These are phyloP conservation scores for Lachancea lanzarotensis DNA, from an alignment of 805 yeast genomes.

Conservation along the genomic window DNA sequence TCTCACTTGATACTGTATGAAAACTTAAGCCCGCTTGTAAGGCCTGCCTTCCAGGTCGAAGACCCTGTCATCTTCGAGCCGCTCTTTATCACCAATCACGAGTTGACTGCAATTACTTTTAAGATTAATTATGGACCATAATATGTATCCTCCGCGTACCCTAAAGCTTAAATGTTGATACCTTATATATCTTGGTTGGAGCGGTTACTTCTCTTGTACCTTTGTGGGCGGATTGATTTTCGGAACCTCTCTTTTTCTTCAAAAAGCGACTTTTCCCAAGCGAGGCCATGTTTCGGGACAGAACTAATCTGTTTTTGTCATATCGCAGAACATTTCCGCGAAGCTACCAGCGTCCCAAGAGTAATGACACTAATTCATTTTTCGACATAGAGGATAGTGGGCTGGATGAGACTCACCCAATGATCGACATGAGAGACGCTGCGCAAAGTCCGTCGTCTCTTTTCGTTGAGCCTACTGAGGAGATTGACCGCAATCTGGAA, in stretches of 20 bases:
- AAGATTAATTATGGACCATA: too few relatives aligned
- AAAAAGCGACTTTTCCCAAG: background rate
- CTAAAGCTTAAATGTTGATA: too few relatives aligned
- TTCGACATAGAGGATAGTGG: conserved; percentile 42
- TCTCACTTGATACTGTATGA: too few relatives aligned
- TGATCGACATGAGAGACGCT: conserved; percentile 23
- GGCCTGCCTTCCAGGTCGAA: too few relatives aligned
- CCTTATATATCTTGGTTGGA: too few relatives aligned
- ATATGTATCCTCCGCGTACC: too few relatives aligned
- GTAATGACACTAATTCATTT: conserved; percentile 21
- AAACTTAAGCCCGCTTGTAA: too few relatives aligned
- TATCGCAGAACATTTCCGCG: conserved; percentile 87
- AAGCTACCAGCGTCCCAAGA: conserved; percentile 30
- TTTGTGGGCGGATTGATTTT: background rate
- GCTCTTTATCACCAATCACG: too few relatives aligned
- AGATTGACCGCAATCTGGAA: conserved; percentile 56
- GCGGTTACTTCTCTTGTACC: too few relatives aligned
- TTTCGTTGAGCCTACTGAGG: conserved; percentile 67
- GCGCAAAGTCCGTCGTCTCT: conserved; percentile 41
- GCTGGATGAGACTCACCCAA: conserved; percentile 24
- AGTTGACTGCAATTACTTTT: too few relatives aligned
- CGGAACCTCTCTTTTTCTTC: too few relatives aligned
- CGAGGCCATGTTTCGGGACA: conserved; percentile 70
- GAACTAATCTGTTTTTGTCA: conserved; percentile 86
- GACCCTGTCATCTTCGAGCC: too few relatives aligned